These are phyloP conservation scores for Thelonectria olida DNA, from an alignment of 2,329 filamentous ascomycete genomes.

Conservation along the genomic window DNA sequence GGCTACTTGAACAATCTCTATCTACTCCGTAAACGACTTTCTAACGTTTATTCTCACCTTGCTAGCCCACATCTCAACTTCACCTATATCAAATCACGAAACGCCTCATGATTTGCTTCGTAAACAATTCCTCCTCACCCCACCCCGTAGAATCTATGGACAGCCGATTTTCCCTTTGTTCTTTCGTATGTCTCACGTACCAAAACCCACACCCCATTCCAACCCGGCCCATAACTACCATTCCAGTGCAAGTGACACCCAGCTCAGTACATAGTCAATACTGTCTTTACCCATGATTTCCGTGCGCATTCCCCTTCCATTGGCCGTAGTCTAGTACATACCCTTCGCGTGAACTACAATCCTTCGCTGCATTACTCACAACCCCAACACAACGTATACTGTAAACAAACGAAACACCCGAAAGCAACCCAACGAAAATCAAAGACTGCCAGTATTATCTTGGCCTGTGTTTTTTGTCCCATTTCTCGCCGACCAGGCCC, in stretches of 20 bases:
- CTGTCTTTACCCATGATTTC: slow-evolving; percentile 13
- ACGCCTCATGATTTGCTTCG: neutral
- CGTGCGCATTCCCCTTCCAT: slow-evolving; percentile 1
- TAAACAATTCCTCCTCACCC: slow-evolving; percentile 19
- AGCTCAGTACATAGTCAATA: slow-evolving; percentile 4
- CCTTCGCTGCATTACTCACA: slow-evolving; percentile 15
- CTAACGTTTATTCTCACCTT: no score
- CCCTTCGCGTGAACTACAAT: neutral
- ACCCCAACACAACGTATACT: slow-evolving; percentile 12
- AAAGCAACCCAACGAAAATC: slow-evolving; percentile 16
- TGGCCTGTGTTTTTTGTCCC: slow-evolving; percentile 15
- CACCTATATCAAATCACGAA: neutral
- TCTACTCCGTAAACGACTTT: no score
- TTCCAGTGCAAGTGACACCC: slow-evolving; percentile 14
- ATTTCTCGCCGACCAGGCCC: slow-evolving; percentile 9
- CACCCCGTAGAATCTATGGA: slow-evolving; percentile 16
- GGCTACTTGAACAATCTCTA: no score
- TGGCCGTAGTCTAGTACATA: slow-evolving; percentile 22
- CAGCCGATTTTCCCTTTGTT: neutral
- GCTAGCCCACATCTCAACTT: no score
- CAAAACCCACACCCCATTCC: neutral
- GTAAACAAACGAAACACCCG: slow-evolving; percentile 20
- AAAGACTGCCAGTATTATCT: slow-evolving; percentile 25
- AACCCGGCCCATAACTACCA: no score
- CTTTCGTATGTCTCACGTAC: slow-evolving; percentile 1